Evolutionary conservation across 805 yeast species (phyloP).

Genomic region (Aciculoconidium aculeatum): DNA sequence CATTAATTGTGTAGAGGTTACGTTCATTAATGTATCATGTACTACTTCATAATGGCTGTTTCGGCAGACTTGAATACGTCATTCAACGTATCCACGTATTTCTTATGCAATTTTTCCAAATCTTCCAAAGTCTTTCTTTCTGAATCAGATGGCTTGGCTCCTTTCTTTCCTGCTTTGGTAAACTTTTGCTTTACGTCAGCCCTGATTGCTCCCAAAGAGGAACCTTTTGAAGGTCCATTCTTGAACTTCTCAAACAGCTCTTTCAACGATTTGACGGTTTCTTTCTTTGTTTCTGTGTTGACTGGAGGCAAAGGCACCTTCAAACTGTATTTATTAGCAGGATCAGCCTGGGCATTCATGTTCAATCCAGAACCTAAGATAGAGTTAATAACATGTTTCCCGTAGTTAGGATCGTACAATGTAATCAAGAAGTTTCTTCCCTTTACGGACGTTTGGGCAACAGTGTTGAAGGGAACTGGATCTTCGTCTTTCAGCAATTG

Average conservation of each 20-base stretch:
- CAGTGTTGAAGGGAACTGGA: conserved; percentile 44
- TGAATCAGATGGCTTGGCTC: conserved; percentile 36
- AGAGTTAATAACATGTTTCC: conserved; percentile 63
- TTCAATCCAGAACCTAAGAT: conserved; percentile 65
- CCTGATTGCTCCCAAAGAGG: conserved; percentile 40
- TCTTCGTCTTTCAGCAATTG: conserved; percentile 35
- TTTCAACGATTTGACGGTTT: conserved; percentile 55
- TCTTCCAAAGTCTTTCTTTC: conserved; percentile 51
- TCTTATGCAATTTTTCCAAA: conserved; percentile 66
- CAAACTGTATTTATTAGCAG: conserved; percentile 65
- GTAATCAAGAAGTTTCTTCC: conserved; percentile 73
- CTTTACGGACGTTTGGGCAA: conserved; percentile 68
- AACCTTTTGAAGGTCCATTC: conserved; percentile 38
- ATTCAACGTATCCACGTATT: conserved; percentile 51
- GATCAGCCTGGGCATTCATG: conserved; percentile 75
- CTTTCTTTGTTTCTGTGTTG: conserved; percentile 60
- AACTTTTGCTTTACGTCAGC: conserved; percentile 53
- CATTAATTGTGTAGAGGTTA: background rate
- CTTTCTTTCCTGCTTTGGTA: conserved; percentile 47
- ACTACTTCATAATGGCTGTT: conserved; percentile 28
- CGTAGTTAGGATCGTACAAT: conserved; percentile 76
- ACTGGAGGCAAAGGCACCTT: conserved; percentile 71
- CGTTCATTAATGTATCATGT: background rate
- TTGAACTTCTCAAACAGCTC: conserved; percentile 59
- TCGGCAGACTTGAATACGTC: conserved; percentile 26